phyloP scores from a whole-genome alignment of 192 early-diverging fungal species.

The Fimicolochytrium jonesii region DNA sequence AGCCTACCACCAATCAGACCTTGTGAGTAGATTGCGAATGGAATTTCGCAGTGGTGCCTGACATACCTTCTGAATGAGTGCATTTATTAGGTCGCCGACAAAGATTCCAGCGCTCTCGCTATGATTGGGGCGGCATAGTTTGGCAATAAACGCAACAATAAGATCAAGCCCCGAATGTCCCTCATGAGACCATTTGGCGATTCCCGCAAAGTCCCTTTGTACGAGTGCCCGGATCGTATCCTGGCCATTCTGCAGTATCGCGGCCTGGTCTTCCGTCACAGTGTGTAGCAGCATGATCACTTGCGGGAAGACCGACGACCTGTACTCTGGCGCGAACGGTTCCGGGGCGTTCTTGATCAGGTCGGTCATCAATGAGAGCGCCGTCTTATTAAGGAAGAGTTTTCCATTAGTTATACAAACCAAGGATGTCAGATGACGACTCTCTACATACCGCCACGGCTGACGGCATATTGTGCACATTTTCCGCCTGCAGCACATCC shows the following conservation, averaged over 20 bases:
- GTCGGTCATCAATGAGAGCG: constrained; percentile 69
- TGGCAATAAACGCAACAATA: constrained; percentile 76
- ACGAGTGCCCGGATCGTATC: constrained; percentile 78
- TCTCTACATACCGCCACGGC: constrained; percentile 18
- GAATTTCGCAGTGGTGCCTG: neutral
- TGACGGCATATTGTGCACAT: constrained; percentile 2
- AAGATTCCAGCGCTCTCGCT: constrained; percentile 81
- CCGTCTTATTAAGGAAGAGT: no score
- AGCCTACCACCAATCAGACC: constrained; percentile 40
- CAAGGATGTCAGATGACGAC: neutral
- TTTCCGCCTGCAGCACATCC: constrained; percentile 45
- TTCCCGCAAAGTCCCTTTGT: constrained; percentile 66
- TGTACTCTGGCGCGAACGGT: constrained; percentile 59
- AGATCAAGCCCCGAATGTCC: constrained; percentile 68
- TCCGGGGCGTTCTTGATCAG: constrained; percentile 68
- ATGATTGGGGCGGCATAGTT: constrained; percentile 67
- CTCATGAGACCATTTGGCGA: constrained; percentile 65
- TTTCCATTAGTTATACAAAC: no score
- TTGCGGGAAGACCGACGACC: constrained; percentile 65
- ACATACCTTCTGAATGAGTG: constrained; percentile 70
- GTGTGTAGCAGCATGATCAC: constrained; percentile 71
- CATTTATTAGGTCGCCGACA: constrained; percentile 84
- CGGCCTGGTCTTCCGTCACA: constrained; percentile 66
- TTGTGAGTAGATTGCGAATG: constrained; percentile 23
- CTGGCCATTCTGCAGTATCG: constrained; percentile 83